Base-by-base conservation (phyloP, 768 basidiomycete species). In the Kwoniella sp. region DNA sequence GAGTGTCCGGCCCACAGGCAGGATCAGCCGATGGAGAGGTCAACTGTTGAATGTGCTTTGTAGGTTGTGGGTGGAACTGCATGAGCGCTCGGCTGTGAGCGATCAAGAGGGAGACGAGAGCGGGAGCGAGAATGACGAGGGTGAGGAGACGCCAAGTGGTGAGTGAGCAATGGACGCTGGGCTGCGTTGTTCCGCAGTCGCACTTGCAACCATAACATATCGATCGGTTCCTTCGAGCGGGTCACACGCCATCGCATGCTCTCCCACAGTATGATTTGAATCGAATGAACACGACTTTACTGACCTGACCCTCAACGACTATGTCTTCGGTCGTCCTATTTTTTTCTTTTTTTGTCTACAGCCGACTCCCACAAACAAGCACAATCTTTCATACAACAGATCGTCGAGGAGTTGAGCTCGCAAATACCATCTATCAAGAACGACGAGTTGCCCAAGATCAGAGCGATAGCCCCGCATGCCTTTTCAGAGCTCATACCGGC, bases 21-120 rank as follows among this genome's bases (percentile, higher is more conserved):
- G 79, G 9, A 63, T 76, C 29, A 55, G 53, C 1, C 34, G 76
- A 41, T 81, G 79, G 79, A 55, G 79, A 34, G 79, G 79, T 17
- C 72, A 79, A 63, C 77, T 79, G 13, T 22, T 81, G 29, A 71
- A 79, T 54, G 70, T 72, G 0, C 50, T 73, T 3, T 60, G 66
- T 25, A 55, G 72, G 30, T 63, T 75, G 31, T 68, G 73, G 68
- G 54, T 71, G 1, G 54, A 71, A 3, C 26, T 74, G 25, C 30
- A 63, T 26, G 72, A 75, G 30, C 22, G 66, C 12, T 20, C 12
- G 62, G 60, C 45, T 22, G 15, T 58, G 41, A 52, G 34, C 22
- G 62, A 57, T 11, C 20, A n/a, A 1, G 55, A 45, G 11, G 50
- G 51, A 29, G 61, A 51, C 12, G 48, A 60, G 23, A 31, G 31